These are phyloP conservation scores for Pharnaceum exiguum DNA, from an alignment of 148 eudicot species.

Conservation along the genomic window DNA sequence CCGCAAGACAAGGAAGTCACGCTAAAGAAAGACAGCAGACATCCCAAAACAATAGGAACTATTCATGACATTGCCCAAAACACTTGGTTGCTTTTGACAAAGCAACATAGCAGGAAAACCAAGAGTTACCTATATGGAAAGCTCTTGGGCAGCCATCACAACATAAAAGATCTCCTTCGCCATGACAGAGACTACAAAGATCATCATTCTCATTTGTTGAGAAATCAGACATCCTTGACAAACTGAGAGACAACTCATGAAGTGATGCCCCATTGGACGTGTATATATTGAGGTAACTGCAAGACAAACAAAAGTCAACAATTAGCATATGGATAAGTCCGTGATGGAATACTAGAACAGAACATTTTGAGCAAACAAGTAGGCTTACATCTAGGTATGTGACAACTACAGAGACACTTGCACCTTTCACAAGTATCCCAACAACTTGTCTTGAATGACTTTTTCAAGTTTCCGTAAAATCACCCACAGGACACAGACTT, in stretches of 20 bases:
- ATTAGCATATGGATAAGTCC: background rate
- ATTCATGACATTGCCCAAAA: too few relatives aligned
- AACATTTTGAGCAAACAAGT: background rate
- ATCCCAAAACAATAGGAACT: too few relatives aligned
- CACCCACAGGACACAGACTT: too few relatives aligned
- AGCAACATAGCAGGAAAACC: background rate
- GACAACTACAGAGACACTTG: background rate
- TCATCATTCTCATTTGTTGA: constrained; percentile 69
- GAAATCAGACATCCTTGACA: constrained; percentile 32
- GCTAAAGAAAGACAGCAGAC: too few relatives aligned
- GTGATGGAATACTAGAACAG: background rate
- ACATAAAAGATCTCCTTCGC: constrained; percentile 60
- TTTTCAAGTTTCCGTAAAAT: too few relatives aligned
- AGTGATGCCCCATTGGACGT: constrained; percentile 85
- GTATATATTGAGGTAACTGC: constrained; percentile 75
- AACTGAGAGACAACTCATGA: constrained; percentile 61
- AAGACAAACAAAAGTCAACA: constrained; percentile 1
- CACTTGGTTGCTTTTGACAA: background rate
- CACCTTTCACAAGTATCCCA: too few relatives aligned
- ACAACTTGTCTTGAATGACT: too few relatives aligned
- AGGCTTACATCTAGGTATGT: background rate
- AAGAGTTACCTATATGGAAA: constrained; percentile 62
- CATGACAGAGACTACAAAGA: constrained; percentile 69
- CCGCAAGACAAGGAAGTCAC: too few relatives aligned
- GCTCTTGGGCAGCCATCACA: constrained; percentile 91